Evolutionary conservation across 2,329 filamentous ascomycete species (phyloP).

Genomic region (Fusarium verrucosum): DNA sequence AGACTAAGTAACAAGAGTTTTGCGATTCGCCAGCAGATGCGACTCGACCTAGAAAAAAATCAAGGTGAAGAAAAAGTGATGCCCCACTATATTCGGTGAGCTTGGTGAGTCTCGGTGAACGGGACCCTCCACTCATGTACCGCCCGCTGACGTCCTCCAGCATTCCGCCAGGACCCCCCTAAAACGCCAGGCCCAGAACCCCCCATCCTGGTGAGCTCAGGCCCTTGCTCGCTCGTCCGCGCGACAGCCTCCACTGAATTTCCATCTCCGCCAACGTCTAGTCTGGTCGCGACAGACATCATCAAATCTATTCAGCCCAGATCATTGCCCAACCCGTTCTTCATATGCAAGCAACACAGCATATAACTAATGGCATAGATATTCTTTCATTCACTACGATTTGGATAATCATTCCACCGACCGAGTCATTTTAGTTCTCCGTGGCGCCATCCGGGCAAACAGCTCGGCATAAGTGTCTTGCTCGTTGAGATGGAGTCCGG

Average conservation of each 20-base stretch:
- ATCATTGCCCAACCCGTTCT: slow-evolving; percentile 11
- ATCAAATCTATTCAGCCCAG: slow-evolving; percentile 24
- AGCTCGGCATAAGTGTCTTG: slow-evolving; percentile 37
- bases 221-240: slow-evolving; percentile 39
- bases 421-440: slow-evolving; percentile 21
- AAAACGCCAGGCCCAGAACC: slow-evolving; percentile 18
- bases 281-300: slow-evolving; percentile 38
- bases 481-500: slow-evolving; percentile 54
- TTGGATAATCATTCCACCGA: slow-evolving; percentile 5
- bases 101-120: slow-evolving; percentile 32
- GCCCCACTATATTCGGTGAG: slow-evolving; percentile 41
- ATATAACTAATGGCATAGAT: slow-evolving; percentile 26
- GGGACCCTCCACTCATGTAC: background rate
- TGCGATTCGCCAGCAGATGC: slow-evolving; percentile 24
- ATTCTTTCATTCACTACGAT: background rate
- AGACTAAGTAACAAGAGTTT: slow-evolving; percentile 19
- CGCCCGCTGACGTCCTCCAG: slow-evolving; percentile 29
- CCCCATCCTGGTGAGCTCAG: slow-evolving; percentile 37
- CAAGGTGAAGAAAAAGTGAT: slow-evolving; percentile 43
- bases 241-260: slow-evolving; percentile 42
- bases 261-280: slow-evolving; percentile 37
- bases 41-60: slow-evolving; percentile 42
- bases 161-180: slow-evolving; percentile 19
- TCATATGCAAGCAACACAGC: slow-evolving; percentile 5
- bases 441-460: slow-evolving; percentile 39